Evolutionary conservation across 2,329 filamentous ascomycete genomes (phyloP), one percentile per base, ranked within the genome.

Genomic region (Calcarisporium arbuscula): DNA sequence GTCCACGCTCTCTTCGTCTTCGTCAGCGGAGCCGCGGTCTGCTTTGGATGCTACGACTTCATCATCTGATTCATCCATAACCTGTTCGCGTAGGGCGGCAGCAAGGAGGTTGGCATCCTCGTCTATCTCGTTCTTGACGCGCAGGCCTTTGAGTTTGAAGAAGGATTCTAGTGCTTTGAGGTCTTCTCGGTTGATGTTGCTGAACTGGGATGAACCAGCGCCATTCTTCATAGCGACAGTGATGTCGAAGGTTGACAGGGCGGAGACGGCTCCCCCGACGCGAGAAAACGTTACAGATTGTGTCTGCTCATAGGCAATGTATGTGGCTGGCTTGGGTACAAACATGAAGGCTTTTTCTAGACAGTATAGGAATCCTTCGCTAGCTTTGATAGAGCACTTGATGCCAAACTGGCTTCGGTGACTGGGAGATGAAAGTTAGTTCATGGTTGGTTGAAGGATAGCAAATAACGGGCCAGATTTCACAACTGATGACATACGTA

Each of bases 301-400:
- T 22, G 94, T 85, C 53, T 95, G 86, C 53, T 98, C 92, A 64
- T 95, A 94, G 41, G 86, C 84, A 41, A 98, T 90, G 64, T 96
- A 98, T 2, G 90, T 95, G 12, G 92, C 89, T 2, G 92, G 92
- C 67, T 98, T 98, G 20, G 92, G 92, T 12, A 98, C 92, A 59
- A 98, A 98, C 77, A 98, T 94, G 62, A 98, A 94, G 7, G 89
- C 90, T 65, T 95, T 95, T 63, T 98, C 92, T 47, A 98, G 68
- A 58, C 89, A 95, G 74, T 94, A 98, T 32, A 98, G 70, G 56
- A 95, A 89, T 41, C 94, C 92, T 65, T 98, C 92, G 60, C 94
- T 95, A 35, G 94, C 94, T 66, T 98, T 98, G 77, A 98, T 95
- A n/a, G 89, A 94, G 63, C 92, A 98, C 67, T 98, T 98, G 63